Conservation (phyloP, 495 filamentous ascomycete genomes). For the Cercophora samala region DNA sequence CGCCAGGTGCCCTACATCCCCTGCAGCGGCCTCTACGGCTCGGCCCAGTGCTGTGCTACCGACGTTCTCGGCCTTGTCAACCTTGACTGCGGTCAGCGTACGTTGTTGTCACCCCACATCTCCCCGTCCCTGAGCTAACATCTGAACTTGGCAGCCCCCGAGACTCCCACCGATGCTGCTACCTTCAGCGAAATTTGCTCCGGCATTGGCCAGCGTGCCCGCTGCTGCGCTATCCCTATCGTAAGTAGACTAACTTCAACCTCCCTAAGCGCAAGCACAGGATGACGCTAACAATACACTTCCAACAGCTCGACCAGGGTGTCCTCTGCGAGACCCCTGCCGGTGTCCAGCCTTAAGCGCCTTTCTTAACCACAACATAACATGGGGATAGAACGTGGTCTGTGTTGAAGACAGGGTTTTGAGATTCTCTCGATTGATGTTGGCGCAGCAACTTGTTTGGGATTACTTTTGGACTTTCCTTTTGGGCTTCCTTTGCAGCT, state of each 20-base stretch:
- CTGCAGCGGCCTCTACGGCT: constrained; percentile 43
- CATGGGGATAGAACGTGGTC: not conserved
- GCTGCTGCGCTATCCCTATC: constrained; percentile 44
- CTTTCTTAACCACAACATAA: not conserved
- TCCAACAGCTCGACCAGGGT: constrained; percentile 33
- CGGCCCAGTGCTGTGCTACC: constrained; percentile 42
- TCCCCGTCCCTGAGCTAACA: constrained; percentile 12
- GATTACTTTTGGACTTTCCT: not conserved
- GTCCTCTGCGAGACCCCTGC: constrained; percentile 40
- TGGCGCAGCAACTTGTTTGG: not conserved
- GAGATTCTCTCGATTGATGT: not conserved
- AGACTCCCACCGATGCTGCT: constrained; percentile 26
- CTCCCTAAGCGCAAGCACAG: not conserved
- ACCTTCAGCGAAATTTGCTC: constrained; percentile 37
- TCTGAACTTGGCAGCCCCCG: constrained; percentile 22
- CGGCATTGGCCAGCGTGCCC: constrained; percentile 42
- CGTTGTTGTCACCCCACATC: constrained; percentile 8
- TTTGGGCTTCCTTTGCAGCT: not conserved
- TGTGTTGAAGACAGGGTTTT: not conserved
- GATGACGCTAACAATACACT: not conserved
- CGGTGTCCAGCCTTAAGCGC: constrained; percentile 33
- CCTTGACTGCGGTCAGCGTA: constrained; percentile 43
- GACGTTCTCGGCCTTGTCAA: constrained; percentile 43
- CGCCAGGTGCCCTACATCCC: constrained; percentile 37
- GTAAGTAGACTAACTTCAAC: too few relatives aligned